Evolutionary conservation across 1,139 yeast genomes (phyloP).

Genomic region (Kazachstania sp.): DNA sequence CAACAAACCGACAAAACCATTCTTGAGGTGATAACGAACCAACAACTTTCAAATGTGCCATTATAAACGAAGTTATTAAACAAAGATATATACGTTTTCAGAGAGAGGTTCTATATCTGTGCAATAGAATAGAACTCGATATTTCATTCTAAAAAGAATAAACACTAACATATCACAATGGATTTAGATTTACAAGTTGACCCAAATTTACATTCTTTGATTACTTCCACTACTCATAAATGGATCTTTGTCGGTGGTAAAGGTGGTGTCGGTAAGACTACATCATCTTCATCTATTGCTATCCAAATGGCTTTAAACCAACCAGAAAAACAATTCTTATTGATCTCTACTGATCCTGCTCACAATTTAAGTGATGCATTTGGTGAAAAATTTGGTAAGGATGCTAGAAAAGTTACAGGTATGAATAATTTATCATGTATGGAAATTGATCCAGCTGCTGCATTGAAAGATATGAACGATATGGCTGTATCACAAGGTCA

Average conservation of each 20-base stretch:
- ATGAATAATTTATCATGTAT: slow-evolving; percentile 82
- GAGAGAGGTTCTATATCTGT: no score
- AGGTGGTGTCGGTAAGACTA: slow-evolving; percentile 98
- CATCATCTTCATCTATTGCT: slow-evolving; percentile 92
- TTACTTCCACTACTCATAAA: slow-evolving; percentile 61
- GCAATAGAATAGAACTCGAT: no score
- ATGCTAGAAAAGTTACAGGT: slow-evolving; percentile 89
- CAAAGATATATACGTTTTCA: no score
- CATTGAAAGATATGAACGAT: slow-evolving; percentile 79
- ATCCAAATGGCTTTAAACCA: slow-evolving; percentile 79
- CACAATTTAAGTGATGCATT: slow-evolving; percentile 95
- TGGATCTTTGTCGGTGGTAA: slow-evolving; percentile 99
- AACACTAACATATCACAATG: slow-evolving; percentile 8
- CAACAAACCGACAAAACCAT: neutral
- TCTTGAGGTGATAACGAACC: no score
- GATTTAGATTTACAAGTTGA: slow-evolving; percentile 42
- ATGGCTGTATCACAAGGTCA: slow-evolving; percentile 32
- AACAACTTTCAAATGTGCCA: no score
- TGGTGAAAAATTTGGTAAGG: slow-evolving; percentile 95
- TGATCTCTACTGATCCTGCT: slow-evolving; percentile 97
- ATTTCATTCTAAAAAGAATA: neutral
- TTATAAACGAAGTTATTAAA: no score
- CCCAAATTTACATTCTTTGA: slow-evolving; percentile 59
- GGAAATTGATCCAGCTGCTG: slow-evolving; percentile 97
- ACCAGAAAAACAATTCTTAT: slow-evolving; percentile 69